A percentile compares a stretch with the other conserved stretches of the same genome.
phyloP scores from a whole-genome alignment of 805 yeast species.

The Ogataea haglerorum region DNA sequence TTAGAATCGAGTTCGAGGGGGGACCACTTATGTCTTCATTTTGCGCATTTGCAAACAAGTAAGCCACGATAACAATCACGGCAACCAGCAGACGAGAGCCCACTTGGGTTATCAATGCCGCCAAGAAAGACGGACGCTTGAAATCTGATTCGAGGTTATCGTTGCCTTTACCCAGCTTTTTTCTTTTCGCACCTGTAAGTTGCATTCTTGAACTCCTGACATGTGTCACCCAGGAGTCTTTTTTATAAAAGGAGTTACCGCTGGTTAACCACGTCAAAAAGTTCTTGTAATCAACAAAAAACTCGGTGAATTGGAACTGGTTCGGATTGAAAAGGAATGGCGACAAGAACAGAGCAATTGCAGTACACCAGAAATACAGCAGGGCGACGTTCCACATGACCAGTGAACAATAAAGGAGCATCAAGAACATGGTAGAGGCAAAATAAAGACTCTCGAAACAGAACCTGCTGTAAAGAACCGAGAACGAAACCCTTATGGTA shows the following conservation, averaged over 20 bases:
- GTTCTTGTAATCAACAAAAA: conserved; percentile 63
- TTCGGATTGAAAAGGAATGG: conserved; percentile 78
- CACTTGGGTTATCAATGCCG: conserved; percentile 40
- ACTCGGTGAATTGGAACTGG: conserved; percentile 67
- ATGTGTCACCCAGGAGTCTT: conserved; percentile 45
- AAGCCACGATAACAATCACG: conserved; percentile 41
- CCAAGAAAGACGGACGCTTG: conserved; percentile 47
- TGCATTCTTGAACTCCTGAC: conserved; percentile 50
- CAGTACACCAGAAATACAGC: conserved; percentile 71
- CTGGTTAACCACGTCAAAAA: conserved; percentile 49
- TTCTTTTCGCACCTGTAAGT: conserved; percentile 53
- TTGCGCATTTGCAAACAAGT: conserved; percentile 52
- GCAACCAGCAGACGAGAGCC: conserved; percentile 37
- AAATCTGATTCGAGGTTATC: conserved; percentile 42
- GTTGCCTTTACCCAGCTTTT: conserved; percentile 35
- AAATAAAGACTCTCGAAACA: conserved; percentile 65
- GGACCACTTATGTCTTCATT: conserved; percentile 36
- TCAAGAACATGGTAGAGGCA: conserved; percentile 50
- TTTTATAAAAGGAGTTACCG: conserved; percentile 43
- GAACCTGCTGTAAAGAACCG: conserved; percentile 63
- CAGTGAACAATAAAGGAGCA: conserved; percentile 55
- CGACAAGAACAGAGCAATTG: conserved; percentile 60
- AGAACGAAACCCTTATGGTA: conserved; percentile 64
- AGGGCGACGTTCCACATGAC: conserved; percentile 60
- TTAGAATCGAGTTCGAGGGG: conserved; percentile 40